These are phyloP conservation scores for Carex littledalei DNA, from an alignment of 176 grass and related monocot genomes.

Conservation along the genomic window DNA sequence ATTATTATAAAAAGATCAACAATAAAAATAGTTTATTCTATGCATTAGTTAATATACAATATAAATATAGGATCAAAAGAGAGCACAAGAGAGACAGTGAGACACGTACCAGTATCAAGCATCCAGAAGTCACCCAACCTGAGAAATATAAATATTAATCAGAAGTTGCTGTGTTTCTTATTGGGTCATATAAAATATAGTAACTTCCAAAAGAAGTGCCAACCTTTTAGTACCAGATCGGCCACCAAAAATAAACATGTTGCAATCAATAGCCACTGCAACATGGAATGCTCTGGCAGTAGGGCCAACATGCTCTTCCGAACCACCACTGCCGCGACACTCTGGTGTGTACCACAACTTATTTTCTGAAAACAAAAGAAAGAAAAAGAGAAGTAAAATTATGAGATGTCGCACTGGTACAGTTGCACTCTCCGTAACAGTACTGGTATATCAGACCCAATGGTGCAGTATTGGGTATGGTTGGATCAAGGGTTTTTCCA, in stretches of 20 bases:
- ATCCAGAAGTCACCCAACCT: slow-evolving; percentile 99
- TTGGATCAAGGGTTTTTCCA: neutral
- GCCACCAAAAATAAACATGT: slow-evolving; percentile 80
- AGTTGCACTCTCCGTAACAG: neutral
- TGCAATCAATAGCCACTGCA: slow-evolving; percentile 59
- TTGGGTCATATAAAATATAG: neutral
- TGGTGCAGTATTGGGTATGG: neutral
- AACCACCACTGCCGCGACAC: slow-evolving; percentile 45
- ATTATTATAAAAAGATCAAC: neutral
- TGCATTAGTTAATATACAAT: neutral
- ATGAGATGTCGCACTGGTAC: neutral
- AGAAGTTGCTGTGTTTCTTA: neutral
- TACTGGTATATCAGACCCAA: neutral
- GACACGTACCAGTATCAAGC: slow-evolving; percentile 67
- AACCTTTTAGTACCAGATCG: slow-evolving; percentile 79
- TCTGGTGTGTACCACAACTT: slow-evolving; percentile 86
- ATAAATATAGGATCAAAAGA: neutral
- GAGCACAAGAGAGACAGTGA: neutral
- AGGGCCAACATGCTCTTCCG: slow-evolving; percentile 57
- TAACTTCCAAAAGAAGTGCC: neutral
- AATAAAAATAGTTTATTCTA: neutral
- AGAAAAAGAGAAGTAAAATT: neutral
- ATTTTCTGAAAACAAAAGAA: slow-evolving; percentile 51
- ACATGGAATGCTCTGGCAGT: slow-evolving; percentile 84
- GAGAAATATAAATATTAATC: slow-evolving; percentile 2